Conservation (phyloP, 2,329 filamentous ascomycete genomes). For the Thermochaetoides dissita region DNA sequence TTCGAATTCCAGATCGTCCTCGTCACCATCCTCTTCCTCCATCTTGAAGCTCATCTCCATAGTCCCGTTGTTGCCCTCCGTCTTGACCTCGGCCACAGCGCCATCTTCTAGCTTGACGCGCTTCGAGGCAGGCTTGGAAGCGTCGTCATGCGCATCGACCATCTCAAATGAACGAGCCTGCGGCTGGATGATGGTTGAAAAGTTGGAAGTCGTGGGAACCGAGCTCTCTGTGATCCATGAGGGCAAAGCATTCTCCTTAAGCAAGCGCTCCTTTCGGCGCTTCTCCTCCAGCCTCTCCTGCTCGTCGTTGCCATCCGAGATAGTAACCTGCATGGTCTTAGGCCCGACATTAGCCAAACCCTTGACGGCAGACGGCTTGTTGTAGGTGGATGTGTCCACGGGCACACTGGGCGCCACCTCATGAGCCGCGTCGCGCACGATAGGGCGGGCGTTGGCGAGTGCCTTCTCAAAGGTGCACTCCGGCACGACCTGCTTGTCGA, state of each 20-base stretch:
- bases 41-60: constrained; percentile 12
- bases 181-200: constrained; percentile 30
- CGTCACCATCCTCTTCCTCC: constrained; percentile 32
- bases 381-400: constrained; percentile 33
- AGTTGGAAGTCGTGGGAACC: constrained; percentile 22
- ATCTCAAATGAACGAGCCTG: constrained; percentile 23
- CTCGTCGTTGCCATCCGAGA: constrained; percentile 52
- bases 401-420: constrained; percentile 47
- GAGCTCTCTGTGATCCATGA: constrained; percentile 60
- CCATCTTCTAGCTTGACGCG: constrained; percentile 38
- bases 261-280: constrained; percentile 50
- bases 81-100: constrained; percentile 15
- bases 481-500: constrained; percentile 61
- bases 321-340: constrained; percentile 55
- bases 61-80: constrained; percentile 12
- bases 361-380: constrained; percentile 53
- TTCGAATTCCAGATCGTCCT: constrained; percentile 45
- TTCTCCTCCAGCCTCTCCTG: constrained; percentile 48
- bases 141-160: constrained; percentile 27
- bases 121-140: constrained; percentile 40
- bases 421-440: constrained; percentile 53
- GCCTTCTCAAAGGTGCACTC: constrained; percentile 62
- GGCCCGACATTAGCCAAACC: constrained; percentile 53
- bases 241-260: constrained; percentile 55
- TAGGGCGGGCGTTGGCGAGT: constrained; percentile 45